Conservation (phyloP, 2,329 filamentous ascomycete species). For the Fusarium fracticaudum region DNA sequence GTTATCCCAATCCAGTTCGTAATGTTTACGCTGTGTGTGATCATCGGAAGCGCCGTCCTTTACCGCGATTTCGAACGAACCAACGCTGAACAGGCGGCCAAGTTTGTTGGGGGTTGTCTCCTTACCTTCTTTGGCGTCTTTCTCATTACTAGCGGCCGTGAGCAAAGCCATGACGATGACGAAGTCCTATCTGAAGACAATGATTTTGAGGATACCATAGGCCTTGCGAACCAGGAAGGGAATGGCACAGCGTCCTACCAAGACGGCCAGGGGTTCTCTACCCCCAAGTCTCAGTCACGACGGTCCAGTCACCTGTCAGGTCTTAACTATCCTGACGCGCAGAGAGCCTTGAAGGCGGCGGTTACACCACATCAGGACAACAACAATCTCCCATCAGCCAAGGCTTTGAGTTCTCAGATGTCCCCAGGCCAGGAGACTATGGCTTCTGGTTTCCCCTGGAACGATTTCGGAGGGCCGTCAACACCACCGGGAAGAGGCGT, state of each 20-base stretch:
- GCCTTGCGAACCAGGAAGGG: constrained; percentile 62
- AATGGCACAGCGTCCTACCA: constrained; percentile 24
- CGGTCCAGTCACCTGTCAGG: constrained; percentile 60
- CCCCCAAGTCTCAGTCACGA: constrained; percentile 51
- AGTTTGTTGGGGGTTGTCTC: constrained; percentile 90
- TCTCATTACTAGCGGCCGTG: constrained; percentile 88
- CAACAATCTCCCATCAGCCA: constrained; percentile 51
- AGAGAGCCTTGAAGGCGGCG: constrained; percentile 45
- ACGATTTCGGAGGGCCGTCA: constrained; percentile 46
- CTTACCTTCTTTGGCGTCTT: constrained; percentile 98
- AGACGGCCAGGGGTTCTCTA: constrained; percentile 31
- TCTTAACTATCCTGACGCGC: constrained; percentile 54
- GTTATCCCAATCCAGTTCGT: constrained; percentile 99
- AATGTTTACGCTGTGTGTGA: constrained; percentile 93
- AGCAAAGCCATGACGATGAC: constrained; percentile 64
- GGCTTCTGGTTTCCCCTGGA: constrained; percentile 57
- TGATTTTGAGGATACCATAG: constrained; percentile 71
- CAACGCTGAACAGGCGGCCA: constrained; percentile 74
- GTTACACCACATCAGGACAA: constrained; percentile 49
- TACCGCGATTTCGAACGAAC: constrained; percentile 95
- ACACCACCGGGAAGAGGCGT: constrained; percentile 48
- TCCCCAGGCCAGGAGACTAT: constrained; percentile 50
- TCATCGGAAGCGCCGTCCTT: constrained; percentile 89
- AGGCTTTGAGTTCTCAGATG: constrained; percentile 48
- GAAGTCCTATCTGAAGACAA: constrained; percentile 64